Evolutionary conservation across 345 rosid genomes (phyloP).

Genomic region (Pseudoturritis turrita): DNA sequence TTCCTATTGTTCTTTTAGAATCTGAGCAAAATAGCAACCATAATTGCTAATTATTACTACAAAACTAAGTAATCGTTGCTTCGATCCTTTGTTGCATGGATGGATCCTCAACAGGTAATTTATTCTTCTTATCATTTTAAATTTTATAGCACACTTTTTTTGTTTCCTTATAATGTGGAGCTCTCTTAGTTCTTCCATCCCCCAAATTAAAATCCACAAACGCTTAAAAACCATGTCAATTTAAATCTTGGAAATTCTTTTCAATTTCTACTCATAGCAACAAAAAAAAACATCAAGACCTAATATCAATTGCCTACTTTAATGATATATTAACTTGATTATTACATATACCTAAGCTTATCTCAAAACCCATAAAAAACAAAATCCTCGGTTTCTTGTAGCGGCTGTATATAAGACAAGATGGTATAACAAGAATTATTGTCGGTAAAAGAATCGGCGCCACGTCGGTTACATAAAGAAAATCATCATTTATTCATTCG

Average conservation of each 20-base stretch:
- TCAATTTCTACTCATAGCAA: not conserved
- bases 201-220: not conserved
- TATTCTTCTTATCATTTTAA: not conserved
- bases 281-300: not conserved
- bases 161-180: not conserved
- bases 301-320: not conserved
- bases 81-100: constrained; percentile 42
- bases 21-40: constrained; percentile 12
- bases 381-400: not conserved
- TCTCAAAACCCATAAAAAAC: not conserved
- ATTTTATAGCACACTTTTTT: too few species aligned
- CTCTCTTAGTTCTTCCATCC: not conserved
- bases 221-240: not conserved
- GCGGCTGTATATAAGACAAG: not conserved
- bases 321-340: not conserved
- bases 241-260: not conserved
- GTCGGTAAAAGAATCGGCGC: constrained; percentile 4
- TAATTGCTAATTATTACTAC: not conserved
- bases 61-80: not conserved
- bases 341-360: constrained; percentile 1
- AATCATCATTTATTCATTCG: not conserved
- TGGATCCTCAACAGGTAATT: constrained; percentile 64
- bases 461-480: not conserved
- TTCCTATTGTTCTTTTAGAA: not conserved
- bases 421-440: not conserved